Evolutionary conservation across 176 grass and related monocot genomes (phyloP), one percentile per base, ranked within the genome.

Genomic region (Otatea glauca): DNA sequence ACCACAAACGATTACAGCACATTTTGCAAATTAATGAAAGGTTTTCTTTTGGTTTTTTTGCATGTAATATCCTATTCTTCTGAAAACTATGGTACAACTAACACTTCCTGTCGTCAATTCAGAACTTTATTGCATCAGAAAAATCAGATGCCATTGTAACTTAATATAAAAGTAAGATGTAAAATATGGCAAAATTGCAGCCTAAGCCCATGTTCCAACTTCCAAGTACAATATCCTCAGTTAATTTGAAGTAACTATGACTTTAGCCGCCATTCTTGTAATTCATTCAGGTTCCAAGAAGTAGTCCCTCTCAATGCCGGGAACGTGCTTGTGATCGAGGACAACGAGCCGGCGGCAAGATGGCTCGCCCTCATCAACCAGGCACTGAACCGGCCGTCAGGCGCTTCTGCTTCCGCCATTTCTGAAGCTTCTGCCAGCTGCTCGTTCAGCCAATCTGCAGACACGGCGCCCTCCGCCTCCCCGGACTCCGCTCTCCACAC

Each of bases 291-390:
- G 34, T 90, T 90, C 83, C 88, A 90, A 20, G 92, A 98, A 76
- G 92, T 98, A 48, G 96, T 98, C 49, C 96, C 96, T 56, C 83
- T 98, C 44, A 98, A 95, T 83, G 93, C 93, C 25, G 96, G 96
- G 68, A 98, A 94, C 85, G 96, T 98, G 18, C 89, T 98, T 20
- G 93, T 98, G 25, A 85, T 89, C 81, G 96, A 98, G 87, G 96
- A 98, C 82, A 95, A 92, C 51, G 91, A 93, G 87, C 93, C 93
- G 27, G 96, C 96, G 24, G 82, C 90, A 41, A 89, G 84, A 81
- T 98, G 96, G 96, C 92, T 98, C 16, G 71, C 87, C 24, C 77
- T 98, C 62, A 98, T 95, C 66, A 92, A 95, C 87, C 83, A 93
- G 90, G 96, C 93, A 20, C 76, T 98, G 81, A 98, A 98, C 77